Conservation (phyloP, 129 eudicot genomes). For the Centrapalus pauciflorus region DNA sequence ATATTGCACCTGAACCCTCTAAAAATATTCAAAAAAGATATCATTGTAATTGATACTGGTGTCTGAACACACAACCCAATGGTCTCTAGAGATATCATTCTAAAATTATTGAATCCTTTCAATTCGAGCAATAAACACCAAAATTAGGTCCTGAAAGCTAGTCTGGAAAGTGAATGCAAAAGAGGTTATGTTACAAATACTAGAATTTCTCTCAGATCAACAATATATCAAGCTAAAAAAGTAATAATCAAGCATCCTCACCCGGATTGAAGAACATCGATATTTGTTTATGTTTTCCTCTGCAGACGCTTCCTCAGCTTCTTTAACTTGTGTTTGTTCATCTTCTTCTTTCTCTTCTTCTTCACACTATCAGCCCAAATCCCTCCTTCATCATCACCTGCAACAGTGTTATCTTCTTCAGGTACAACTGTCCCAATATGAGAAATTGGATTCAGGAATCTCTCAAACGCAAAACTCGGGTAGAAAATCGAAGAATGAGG, state of each 20-base stretch:
- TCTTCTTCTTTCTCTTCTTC: constrained; percentile 92
- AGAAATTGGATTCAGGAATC: constrained; percentile 41
- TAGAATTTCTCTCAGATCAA: background rate
- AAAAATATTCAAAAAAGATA: background rate
- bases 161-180: background rate
- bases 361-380: constrained; percentile 92
- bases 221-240: constrained; percentile 11
- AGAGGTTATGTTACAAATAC: background rate
- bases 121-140: constrained; percentile 7
- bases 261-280: constrained; percentile 13
- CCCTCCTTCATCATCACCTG: constrained; percentile 18
- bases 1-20: constrained; percentile 1
- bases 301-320: constrained; percentile 80
- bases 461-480: constrained; percentile 60
- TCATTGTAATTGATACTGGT: background rate
- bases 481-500: constrained; percentile 5
- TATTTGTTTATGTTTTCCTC: constrained; percentile 59
- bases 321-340: constrained; percentile 86
- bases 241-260: background rate
- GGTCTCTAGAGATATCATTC: background rate
- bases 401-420: constrained; percentile 19
- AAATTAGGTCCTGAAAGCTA: background rate
- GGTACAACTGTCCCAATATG: constrained; percentile 24
- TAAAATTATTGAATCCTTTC: background rate
- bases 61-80: background rate